phyloP scores from a whole-genome alignment of 768 basidiomycete species.

The Mycena chlorophos region DNA sequence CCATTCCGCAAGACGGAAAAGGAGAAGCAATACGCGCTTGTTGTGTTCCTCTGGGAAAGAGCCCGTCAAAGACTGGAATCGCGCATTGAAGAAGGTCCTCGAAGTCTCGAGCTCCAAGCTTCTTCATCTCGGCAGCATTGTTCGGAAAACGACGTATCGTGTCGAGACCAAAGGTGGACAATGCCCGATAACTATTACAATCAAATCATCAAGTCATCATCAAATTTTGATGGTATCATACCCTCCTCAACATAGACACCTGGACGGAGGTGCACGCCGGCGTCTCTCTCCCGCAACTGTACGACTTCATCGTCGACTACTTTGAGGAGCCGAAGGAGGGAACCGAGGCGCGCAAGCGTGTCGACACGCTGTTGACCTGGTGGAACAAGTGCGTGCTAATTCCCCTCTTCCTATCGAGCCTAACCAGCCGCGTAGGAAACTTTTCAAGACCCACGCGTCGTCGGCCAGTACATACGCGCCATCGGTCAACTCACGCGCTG shows the following conservation, averaged over 20 bases:
- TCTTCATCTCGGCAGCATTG: slow-evolving; percentile 22
- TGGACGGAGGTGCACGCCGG: background rate
- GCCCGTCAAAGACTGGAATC: slow-evolving; percentile 16
- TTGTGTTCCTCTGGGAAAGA: slow-evolving; percentile 27
- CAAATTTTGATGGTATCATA: too few relatives aligned
- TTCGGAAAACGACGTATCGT: slow-evolving; percentile 23
- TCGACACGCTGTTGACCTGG: slow-evolving; percentile 8
- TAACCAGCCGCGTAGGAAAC: background rate
- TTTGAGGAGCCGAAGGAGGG: slow-evolving; percentile 5
- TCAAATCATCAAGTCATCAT: too few relatives aligned
- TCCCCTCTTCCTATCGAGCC: background rate
- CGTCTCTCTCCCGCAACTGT: slow-evolving; percentile 5
- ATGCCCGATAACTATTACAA: slow-evolving; percentile 2
- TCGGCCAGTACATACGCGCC: background rate
- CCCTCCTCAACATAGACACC: background rate
- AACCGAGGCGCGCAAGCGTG: background rate
- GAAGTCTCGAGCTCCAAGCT: slow-evolving; percentile 27
- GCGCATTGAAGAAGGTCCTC: slow-evolving; percentile 22
- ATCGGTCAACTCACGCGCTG: background rate
- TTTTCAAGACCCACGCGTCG: background rate
- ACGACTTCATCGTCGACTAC: slow-evolving; percentile 13
- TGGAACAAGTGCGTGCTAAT: slow-evolving; percentile 12
- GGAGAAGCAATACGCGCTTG: slow-evolving; percentile 8
- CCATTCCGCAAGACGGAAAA: slow-evolving; percentile 23
- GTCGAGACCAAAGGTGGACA: slow-evolving; percentile 6